Evolutionary conservation across 2,329 filamentous ascomycete species (phyloP), one percentile per base, ranked within the genome.

Genomic region (Phaeophleospora eucalypticola): DNA sequence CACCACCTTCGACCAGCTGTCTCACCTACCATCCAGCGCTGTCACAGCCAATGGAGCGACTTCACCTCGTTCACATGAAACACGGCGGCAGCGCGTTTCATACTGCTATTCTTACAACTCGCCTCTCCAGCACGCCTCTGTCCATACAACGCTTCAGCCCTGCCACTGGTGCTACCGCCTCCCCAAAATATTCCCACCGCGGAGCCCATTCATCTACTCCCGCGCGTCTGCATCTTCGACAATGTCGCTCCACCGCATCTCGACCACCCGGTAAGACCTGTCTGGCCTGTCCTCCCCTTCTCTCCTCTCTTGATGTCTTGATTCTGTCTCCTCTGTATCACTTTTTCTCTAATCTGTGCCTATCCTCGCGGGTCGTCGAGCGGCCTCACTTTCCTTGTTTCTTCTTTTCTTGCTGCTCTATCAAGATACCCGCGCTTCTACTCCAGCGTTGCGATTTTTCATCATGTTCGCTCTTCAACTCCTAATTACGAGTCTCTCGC

Each of bases 401-500:
- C 17, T 46, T 41, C 43, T 17, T 38, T 32, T 33, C 24, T 29
- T 29, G 19, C 21, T 37, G 36, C 40, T 36, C 33, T 39, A 46
- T 51, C 38, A 20, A 50, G 29, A 46, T 55, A 47, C 48, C 47
- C 45, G 48, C 45, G 49, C 48, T 10, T 45, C 18, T 34, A 39
- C 32, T 39, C n/a, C 32, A 24, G 47, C 49, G 49, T 17, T 36
- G 41, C 49, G 18, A 27, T 46, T 34, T 46, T 41, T 36, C 46
- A 48, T 39, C 40, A 57, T 57, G 48, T 45, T 51, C 20, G 18
- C 32, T 19, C 27, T 36, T 36, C 24, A 12, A 6, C 24, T 29
- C 7, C 35, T 49, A 24, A 68, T 70, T 62, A 50, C 68, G 27
- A 46, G 66, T 37, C 56, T 61, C 2, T 43, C 20, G 41, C 12